These are phyloP conservation scores for Senecio squalidus DNA, from an alignment of 140 eudicot species.

Conservation along the genomic window DNA sequence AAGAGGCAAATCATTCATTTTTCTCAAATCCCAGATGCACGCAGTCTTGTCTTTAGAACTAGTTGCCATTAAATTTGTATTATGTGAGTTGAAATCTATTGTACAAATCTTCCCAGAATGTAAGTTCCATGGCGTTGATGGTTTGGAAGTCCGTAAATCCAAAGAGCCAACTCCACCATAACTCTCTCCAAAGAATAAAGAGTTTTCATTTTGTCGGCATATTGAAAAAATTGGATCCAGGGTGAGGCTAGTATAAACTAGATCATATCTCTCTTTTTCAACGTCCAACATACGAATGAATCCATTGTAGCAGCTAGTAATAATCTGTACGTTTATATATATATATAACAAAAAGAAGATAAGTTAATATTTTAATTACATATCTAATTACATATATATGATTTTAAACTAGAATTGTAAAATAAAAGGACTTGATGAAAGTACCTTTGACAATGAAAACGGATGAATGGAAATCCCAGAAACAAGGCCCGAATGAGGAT, in stretches of 20 bases:
- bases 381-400: background rate
- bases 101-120: background rate
- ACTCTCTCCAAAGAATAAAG: constrained; percentile 6
- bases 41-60: constrained; percentile 7
- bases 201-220: background rate
- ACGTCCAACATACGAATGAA: constrained; percentile 2
- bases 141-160: constrained; percentile 8
- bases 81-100: constrained; percentile 9
- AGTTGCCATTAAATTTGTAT: constrained; percentile 11
- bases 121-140: background rate
- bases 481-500: constrained; percentile 2
- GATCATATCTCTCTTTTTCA: constrained; percentile 8
- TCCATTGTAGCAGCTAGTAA: constrained; percentile 6
- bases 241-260: background rate
- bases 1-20: background rate
- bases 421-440: background rate
- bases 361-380: too few relatives aligned
- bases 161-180: background rate
- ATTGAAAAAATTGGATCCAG: background rate
- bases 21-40: constrained; percentile 11
- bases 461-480: constrained; percentile 15
- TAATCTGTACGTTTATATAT: background rate
- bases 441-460: constrained; percentile 6
- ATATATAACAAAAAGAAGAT: too few relatives aligned
- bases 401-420: background rate